Conservation (phyloP, 208 protist species). For the Trichomonas gallinae region DNA sequence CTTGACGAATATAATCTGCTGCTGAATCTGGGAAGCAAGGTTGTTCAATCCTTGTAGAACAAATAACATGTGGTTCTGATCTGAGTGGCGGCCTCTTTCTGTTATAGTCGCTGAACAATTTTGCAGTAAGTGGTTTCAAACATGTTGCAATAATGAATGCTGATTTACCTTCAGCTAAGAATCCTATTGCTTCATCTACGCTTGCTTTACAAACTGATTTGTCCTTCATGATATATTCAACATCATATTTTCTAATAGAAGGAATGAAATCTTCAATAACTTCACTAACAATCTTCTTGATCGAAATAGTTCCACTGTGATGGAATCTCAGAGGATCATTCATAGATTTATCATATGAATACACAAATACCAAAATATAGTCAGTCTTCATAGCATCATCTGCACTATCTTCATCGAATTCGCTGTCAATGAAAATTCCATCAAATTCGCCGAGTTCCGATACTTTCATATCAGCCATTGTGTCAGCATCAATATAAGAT, state of each 20-base stretch:
- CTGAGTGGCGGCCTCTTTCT: background rate
- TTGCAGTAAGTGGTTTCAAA: background rate
- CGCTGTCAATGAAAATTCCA: background rate
- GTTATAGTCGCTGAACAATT: background rate
- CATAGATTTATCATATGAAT: background rate
- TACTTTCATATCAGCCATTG: background rate
- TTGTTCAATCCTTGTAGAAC: background rate
- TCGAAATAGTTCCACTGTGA: background rate
- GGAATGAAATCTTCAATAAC: background rate
- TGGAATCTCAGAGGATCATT: background rate
- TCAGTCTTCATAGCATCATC: background rate
- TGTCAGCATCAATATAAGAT: background rate
- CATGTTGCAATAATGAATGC: background rate
- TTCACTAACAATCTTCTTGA: background rate
- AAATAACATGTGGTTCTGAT: background rate
- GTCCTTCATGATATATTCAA: background rate
- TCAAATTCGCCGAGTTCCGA: background rate
- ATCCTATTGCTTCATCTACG: background rate
- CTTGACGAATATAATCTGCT: background rate
- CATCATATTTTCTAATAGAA: background rate
- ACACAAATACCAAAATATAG: background rate
- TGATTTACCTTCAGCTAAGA: background rate
- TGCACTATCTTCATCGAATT: background rate
- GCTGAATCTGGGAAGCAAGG: background rate
- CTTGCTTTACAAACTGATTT: background rate